A percentile compares a stretch with the other conserved stretches of the same genome.
phyloP scores from a whole-genome alignment of 192 early-diverging fungal genomes.

The Coemansia brasiliensis region DNA sequence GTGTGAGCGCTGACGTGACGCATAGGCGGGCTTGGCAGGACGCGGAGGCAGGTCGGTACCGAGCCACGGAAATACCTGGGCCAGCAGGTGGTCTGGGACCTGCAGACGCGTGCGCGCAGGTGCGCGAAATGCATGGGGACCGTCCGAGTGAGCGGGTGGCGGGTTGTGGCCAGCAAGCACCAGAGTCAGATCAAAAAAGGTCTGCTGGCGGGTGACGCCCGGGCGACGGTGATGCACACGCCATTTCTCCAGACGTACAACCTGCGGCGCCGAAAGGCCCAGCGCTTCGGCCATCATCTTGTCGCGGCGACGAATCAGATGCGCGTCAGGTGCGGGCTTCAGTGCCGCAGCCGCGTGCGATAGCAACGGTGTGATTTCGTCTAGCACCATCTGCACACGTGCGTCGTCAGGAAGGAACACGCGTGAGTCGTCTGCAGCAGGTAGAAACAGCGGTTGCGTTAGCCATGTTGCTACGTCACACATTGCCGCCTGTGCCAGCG shows the following conservation, averaged over 20 bases:
- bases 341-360: slow-evolving; percentile 24
- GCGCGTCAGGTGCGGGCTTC: slow-evolving; percentile 30
- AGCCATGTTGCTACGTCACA: slow-evolving; percentile 39
- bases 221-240: slow-evolving; percentile 53
- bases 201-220: slow-evolving; percentile 52
- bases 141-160: slow-evolving; percentile 30
- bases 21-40: slow-evolving; percentile 13
- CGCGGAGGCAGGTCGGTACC: slow-evolving; percentile 10
- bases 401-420: slow-evolving; percentile 49
- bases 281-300: slow-evolving; percentile 49
- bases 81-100: slow-evolving; percentile 49
- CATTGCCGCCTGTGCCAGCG: slow-evolving; percentile 42
- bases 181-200: slow-evolving; percentile 54
- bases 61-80: slow-evolving; percentile 53
- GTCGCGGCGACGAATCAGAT: slow-evolving; percentile 46
- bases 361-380: slow-evolving; percentile 45
- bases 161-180: slow-evolving; percentile 48
- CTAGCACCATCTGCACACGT: slow-evolving; percentile 49
- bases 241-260: slow-evolving; percentile 51
- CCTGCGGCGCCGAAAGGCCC: slow-evolving; percentile 50
- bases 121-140: slow-evolving; percentile 37
- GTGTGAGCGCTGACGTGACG: slow-evolving; percentile 47
- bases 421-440: slow-evolving; percentile 44
- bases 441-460: slow-evolving; percentile 50
- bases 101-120: slow-evolving; percentile 51